These are phyloP conservation scores for Aspergillus brasiliensis DNA, from an alignment of 2,329 filamentous ascomycete genomes.

Conservation along the genomic window DNA sequence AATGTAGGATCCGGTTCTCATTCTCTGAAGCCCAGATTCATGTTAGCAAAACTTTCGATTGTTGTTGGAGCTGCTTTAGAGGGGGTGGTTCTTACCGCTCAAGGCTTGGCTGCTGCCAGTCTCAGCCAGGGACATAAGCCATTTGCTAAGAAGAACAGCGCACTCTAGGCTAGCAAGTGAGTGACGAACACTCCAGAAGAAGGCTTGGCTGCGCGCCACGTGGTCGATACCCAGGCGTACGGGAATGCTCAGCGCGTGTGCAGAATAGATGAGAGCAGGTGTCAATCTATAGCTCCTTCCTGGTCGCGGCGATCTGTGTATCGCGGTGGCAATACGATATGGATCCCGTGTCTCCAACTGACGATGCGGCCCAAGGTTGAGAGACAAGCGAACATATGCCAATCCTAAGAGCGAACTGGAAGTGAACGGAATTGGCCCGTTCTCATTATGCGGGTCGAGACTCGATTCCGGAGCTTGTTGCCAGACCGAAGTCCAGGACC, in stretches of 20 bases:
- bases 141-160: constrained; percentile 47
- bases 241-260: constrained; percentile 66
- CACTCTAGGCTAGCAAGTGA: constrained; percentile 41
- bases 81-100: constrained; percentile 25
- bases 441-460: constrained; percentile 37
- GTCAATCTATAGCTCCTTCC: constrained; percentile 62
- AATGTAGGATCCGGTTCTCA: constrained; percentile 34
- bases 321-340: constrained; percentile 61
- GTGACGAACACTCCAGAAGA: constrained; percentile 43
- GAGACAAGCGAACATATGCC: constrained; percentile 36
- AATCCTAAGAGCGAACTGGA: constrained; percentile 35
- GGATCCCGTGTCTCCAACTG: constrained; percentile 68
- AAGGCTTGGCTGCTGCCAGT: constrained; percentile 28
- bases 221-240: constrained; percentile 41
- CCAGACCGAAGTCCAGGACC: constrained; percentile 40
- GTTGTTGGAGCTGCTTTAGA: neutral
- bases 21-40: constrained; percentile 24
- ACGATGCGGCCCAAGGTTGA: constrained; percentile 61
- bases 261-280: constrained; percentile 66
- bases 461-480: constrained; percentile 40
- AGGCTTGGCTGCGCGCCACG: constrained; percentile 39
- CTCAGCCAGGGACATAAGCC: constrained; percentile 42
- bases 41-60: neutral
- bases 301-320: constrained; percentile 61
- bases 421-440: constrained; percentile 38